Base-by-base conservation (phyloP, 345 rosid genomes). In the Linum usitatissimum region DNA sequence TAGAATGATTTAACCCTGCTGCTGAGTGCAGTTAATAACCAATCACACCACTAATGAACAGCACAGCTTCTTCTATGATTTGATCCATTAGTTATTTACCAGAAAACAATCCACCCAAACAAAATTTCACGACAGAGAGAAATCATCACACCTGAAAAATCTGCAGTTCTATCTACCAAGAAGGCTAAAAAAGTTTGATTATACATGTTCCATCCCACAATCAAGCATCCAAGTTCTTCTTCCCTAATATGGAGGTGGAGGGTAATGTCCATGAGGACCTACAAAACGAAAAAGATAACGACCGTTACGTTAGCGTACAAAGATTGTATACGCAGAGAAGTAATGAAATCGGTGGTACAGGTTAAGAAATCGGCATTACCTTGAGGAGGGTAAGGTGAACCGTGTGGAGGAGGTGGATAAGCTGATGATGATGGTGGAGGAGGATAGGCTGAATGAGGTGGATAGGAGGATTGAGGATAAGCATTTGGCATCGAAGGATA, bases 191-290 rank as follows among this genome's bases (percentile, higher is more conserved):
- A 45, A 45, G 14, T 45, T 45, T 15, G 51, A 45, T 45, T 45
- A 3, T 45, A 45, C 51, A 45, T 45, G 8, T 45, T 15, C 0
- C 51, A 10, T 45, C 10, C 15, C 15, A 15, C 51, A 45, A 3
- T 15, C 51, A 9, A 15, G 51, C 13, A 45, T 3, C 51, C 51
- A 4, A 12, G 15, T 45, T 45, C 51, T 45, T 45, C 51, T 0
- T 13, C 51, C 70, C 68, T 62, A 86, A 77, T 88, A 82, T 0
- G 83, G 86, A 53, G 76, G 88, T 0, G 86, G 85, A 18, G 90
- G 84, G 74, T 79, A 81, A 19, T 49, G 61, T 57, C 95, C 89
- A 14, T 78, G 81, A 61, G 84, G 84, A 74, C 81, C 92, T 82
- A 56, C 60, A 40, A 48, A 38, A 57, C 63, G 63, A 39, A 66